phyloP scores from a whole-genome alignment of 2,329 filamentous ascomycete genomes.

The Boeremia exigua region DNA sequence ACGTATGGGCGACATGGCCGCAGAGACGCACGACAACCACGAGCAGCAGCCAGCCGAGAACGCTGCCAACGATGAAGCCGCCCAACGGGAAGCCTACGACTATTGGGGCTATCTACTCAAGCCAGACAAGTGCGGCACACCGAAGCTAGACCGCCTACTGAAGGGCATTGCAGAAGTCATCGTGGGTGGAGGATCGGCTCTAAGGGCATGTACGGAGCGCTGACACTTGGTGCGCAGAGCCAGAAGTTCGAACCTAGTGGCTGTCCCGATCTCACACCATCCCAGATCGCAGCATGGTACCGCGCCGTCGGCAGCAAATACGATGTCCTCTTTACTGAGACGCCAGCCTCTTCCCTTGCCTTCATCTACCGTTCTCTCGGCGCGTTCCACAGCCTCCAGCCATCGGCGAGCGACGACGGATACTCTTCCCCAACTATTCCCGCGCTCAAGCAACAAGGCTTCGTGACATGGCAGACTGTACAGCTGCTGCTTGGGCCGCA shows the following conservation, averaged over 20 bases:
- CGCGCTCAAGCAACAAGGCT: conserved; percentile 81
- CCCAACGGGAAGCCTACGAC: conserved; percentile 52
- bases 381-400: conserved; percentile 86
- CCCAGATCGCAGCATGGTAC: conserved; percentile 59
- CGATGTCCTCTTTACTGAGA: conserved; percentile 75
- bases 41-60: conserved; percentile 28
- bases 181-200: conserved; percentile 37
- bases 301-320: conserved; percentile 54
- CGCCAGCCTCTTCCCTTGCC: conserved; percentile 75
- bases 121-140: conserved; percentile 58
- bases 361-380: conserved; percentile 93
- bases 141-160: conserved; percentile 54
- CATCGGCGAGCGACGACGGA: conserved; percentile 66
- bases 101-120: conserved; percentile 61
- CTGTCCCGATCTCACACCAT: conserved; percentile 55
- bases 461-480: conserved; percentile 92
- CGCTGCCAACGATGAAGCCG: conserved; percentile 33
- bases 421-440: conserved; percentile 80
- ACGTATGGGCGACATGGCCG: conserved; percentile 33
- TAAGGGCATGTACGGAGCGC: neutral
- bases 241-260: conserved; percentile 52
- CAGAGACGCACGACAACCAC: conserved; percentile 32
- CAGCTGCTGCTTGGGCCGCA: conserved; percentile 87
- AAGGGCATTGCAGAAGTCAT: conserved; percentile 56
- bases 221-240: conserved; percentile 42